Evolutionary conservation across 441 rosid species (phyloP), one percentile per base, ranked within the genome.

Genomic region (Geranium incanum): DNA sequence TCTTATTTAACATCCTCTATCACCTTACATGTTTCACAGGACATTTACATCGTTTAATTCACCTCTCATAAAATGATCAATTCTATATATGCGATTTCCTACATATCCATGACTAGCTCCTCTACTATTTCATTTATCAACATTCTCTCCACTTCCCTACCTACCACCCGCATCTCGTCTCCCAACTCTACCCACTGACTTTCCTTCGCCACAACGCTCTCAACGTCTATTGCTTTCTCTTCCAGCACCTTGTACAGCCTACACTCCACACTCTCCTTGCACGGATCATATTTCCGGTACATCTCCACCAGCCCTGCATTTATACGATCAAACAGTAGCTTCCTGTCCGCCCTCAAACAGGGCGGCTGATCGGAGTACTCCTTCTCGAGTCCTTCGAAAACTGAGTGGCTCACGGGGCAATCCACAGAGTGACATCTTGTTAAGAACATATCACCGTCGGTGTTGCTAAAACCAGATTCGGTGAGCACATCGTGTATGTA

Each of bases 301-400:
- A 90, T 82, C 70, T 70, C 85, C 60, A 75, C 66, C 13, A 93
- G 85, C 66, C 87, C 86, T 5, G 74, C 77, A 75, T 87, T 93
- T 68, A 93, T 78, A 0, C 81, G 83, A 70, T 95, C 93, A 8
- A 91, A 95, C 3, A 90, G 81, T 48, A 93, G 83, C 74, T 78
- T 86, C 72, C 99, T 84, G 60, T 90, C 97, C 8, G 86, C 63
- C 79, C 84, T 86, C 6, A 81, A 75, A 75, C 86, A 83, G 62
- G 82, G 74, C 43, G 72, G 67, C 68, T 68, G 68, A 62, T 57
- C 43, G 2, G 74, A 60, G 77, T 86, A 86, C 72, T 81, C 83
- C 78, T 89, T 85, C 85, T 95, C 99, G 0, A 93, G 87, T 77
- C 87, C 88, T 69, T 91, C 88, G 2, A 93, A 95, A 67, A 90